Conservation (phyloP, 768 basidiomycete genomes). For the Trametes cingulata region DNA sequence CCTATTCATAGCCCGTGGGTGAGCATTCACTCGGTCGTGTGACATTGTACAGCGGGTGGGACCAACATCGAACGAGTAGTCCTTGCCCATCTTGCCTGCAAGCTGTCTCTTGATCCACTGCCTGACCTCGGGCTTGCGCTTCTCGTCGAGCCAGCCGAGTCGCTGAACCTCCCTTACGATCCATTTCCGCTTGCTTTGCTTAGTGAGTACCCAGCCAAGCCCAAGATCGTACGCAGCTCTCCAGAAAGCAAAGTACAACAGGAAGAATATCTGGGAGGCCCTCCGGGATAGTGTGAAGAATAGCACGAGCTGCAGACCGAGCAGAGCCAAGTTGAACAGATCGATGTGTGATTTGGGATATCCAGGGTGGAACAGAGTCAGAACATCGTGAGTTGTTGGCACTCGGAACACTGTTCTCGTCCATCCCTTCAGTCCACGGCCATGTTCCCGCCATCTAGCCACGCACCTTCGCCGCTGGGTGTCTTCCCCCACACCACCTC, state of each 20-base stretch:
- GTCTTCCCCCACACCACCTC: slow-evolving; percentile 91
- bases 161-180: slow-evolving; percentile 80
- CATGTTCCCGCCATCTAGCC: neutral
- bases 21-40: slow-evolving; percentile 10
- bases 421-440: neutral
- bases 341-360: slow-evolving; percentile 90
- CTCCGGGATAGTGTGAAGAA: slow-evolving; percentile 65
- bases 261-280: slow-evolving; percentile 66
- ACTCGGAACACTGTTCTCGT: slow-evolving; percentile 77
- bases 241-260: slow-evolving; percentile 93
- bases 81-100: slow-evolving; percentile 90
- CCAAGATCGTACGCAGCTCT: slow-evolving; percentile 89
- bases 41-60: slow-evolving; percentile 4
- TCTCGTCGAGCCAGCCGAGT: slow-evolving; percentile 86
- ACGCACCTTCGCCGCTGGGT: slow-evolving; percentile 71
- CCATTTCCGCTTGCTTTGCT: slow-evolving; percentile 95
- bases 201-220: slow-evolving; percentile 90
- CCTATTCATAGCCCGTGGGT: slow-evolving; percentile 43
- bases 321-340: slow-evolving; percentile 75
- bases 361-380: slow-evolving; percentile 82
- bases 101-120: slow-evolving; percentile 87
- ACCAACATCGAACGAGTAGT: slow-evolving; percentile 89
- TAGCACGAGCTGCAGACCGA: slow-evolving; percentile 75
- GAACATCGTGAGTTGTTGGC: slow-evolving; percentile 87
- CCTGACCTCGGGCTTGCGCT: slow-evolving; percentile 60